A percentile compares a stretch with the other conserved stretches of the same genome.
These are phyloP conservation scores for Zymoseptoria passerinii DNA, from an alignment of 2,329 filamentous ascomycete genomes.

Conservation along the genomic window DNA sequence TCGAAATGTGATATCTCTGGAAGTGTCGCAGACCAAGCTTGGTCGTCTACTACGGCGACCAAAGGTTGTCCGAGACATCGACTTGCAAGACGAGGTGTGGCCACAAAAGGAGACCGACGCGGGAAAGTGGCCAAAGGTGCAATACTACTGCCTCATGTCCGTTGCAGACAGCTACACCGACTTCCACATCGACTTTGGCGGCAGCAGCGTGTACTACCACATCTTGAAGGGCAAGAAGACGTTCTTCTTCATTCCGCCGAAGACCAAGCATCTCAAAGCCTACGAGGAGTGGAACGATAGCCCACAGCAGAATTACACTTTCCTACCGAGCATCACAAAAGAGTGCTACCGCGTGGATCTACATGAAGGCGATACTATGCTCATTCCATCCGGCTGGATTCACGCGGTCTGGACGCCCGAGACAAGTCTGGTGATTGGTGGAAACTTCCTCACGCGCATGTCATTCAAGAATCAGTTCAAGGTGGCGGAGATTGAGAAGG, in stretches of 20 bases:
- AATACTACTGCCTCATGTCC: conserved; percentile 63
- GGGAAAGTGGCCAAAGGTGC: conserved; percentile 53
- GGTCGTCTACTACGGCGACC: conserved; percentile 55
- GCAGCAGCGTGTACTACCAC: conserved; percentile 63
- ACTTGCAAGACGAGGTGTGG: conserved; percentile 50
- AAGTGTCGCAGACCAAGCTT: conserved; percentile 56
- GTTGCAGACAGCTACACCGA: conserved; percentile 64
- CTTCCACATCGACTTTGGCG: conserved; percentile 65
- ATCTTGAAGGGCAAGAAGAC: conserved; percentile 61
- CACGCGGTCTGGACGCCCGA: conserved; percentile 64
- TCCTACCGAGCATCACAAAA: conserved; percentile 55
- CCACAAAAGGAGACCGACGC: conserved; percentile 45
- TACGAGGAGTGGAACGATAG: conserved; percentile 65
- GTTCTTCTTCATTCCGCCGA: conserved; percentile 64
- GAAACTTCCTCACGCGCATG: conserved; percentile 58
- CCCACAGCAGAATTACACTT: conserved; percentile 57
- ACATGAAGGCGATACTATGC: conserved; percentile 58
- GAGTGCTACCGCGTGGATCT: conserved; percentile 61
- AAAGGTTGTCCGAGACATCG: conserved; percentile 56
- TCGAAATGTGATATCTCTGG: conserved; percentile 61
- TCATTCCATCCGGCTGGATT: conserved; percentile 65
- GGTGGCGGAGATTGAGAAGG: conserved; percentile 58
- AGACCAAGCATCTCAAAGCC: conserved; percentile 59
- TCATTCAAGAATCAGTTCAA: conserved; percentile 60
- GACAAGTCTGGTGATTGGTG: conserved; percentile 62